Evolutionary conservation across 345 rosid species (phyloP), one percentile per base, ranked within the genome.

Genomic region (Trapa bicornis): DNA sequence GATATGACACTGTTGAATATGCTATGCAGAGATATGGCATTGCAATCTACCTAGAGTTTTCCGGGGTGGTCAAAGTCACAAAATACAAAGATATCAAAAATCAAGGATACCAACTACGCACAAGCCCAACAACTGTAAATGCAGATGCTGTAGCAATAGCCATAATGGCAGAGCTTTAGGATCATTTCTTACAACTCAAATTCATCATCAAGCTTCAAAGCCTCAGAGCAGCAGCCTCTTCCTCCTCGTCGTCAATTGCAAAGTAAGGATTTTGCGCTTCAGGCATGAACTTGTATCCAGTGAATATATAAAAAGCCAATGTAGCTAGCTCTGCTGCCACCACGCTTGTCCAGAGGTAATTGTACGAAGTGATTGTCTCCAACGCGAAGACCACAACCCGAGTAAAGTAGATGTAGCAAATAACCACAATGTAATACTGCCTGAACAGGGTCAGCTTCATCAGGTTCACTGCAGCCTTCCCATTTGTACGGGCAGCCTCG

Each of bases 231-330:
- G 98, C 98, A 68, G 97, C 97, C 79, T 94, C 99, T 72, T 94
- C 99, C 71, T 94, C 99, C 15, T 91, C 99, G 66, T 94, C 99
- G 66, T 91, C 99, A 54, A 94, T 79, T 43, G 83, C 95, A 72
- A 94, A 94, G 78, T 94, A 94, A 0, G 99, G 99, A 72, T 94
- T 94, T 64, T 89, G 97, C 0, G 85, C 91, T 89, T 94, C 96
- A 0, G 99, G 99, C 82, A 71, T 91, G 77, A 94, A 94, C 76
- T 83, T 90, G 57, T 79, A 94, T 66, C 96, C 99, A 0, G 99
- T 94, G 47, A 90, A 94, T 56, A 83, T 74, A 74, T 90, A 94
- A 80, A 94, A 94, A 0, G 92, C 92, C 61, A 91, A 80, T 0
- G 95, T 91, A 3, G 96, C 98, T 75, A 94, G 71, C 80, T 94